A percentile compares a stretch with the other conserved stretches of the same genome.
Conservation (phyloP, 148 eudicot species). For the Rhododendron kiyosumense region DNA sequence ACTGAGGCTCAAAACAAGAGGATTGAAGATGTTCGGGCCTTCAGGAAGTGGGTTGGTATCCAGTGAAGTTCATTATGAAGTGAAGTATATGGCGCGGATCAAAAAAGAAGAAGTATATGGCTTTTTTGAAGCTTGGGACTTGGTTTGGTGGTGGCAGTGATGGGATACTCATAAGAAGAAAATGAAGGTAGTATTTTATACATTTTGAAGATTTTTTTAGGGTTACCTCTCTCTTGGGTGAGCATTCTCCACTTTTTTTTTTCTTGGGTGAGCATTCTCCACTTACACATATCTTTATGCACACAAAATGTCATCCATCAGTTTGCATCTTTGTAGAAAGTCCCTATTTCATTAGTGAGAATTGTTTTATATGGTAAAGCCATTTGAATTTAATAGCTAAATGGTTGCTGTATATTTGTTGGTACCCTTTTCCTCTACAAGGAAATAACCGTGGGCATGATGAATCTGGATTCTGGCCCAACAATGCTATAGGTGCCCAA, state of each 20-base stretch:
- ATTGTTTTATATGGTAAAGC: neutral
- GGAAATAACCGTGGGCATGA: too few relatives aligned
- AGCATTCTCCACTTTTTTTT: too few relatives aligned
- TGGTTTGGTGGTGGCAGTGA: neutral
- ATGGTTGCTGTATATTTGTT: too few relatives aligned
- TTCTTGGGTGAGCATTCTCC: neutral
- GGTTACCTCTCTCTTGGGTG: neutral
- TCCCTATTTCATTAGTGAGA: neutral
- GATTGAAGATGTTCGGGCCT: slow-evolving; percentile 69
- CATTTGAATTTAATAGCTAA: too few relatives aligned
- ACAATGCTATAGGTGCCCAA: neutral
- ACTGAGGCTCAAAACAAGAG: slow-evolving; percentile 72
- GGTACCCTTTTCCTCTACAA: too few relatives aligned
- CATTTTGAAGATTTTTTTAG: neutral
- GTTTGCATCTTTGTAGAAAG: neutral
- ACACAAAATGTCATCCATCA: neutral
- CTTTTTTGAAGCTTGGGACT: neutral
- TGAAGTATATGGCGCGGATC: neutral
- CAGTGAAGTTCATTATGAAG: slow-evolving; percentile 24
- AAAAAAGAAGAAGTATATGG: neutral
- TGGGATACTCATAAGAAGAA: neutral
- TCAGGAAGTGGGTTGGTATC: slow-evolving; percentile 68
- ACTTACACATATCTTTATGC: neutral
- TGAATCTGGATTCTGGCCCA: too few relatives aligned
- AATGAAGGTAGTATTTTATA: neutral